Percentiles rank a stretch among this genome's conserved stretches.
Evolutionary conservation across 345 rosid species (phyloP).

Genomic region (Nephelium lappaceum): DNA sequence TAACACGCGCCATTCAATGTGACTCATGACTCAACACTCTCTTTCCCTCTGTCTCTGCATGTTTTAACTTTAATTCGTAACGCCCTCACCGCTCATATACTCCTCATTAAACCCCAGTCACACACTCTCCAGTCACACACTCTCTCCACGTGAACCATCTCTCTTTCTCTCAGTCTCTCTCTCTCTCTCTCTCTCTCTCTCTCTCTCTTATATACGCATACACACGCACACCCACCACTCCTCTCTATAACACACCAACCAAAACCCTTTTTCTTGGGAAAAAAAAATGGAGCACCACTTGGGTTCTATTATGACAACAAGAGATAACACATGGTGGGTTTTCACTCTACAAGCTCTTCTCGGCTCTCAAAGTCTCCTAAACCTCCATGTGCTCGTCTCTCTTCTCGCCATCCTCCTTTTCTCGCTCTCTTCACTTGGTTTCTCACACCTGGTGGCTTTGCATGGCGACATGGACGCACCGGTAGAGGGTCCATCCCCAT

Average conservation of each 20-base stretch:
- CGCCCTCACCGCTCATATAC: no score
- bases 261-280: neutral
- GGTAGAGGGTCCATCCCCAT: constrained; percentile 45
- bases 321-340: constrained; percentile 62
- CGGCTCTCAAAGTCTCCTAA: constrained; percentile 37
- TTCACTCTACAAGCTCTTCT: constrained; percentile 63
- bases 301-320: constrained; percentile 25
- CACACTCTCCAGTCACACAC: no score
- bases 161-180: no score
- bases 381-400: constrained; percentile 36
- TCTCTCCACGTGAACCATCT: no score
- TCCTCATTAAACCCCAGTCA: no score
- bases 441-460: constrained; percentile 60
- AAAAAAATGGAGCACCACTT: constrained; percentile 24
- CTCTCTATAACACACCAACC: constrained; percentile 21
- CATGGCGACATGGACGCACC: constrained; percentile 72
- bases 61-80: no score
- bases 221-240: neutral
- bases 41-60: no score
- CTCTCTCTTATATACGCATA: neutral
- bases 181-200: neutral
- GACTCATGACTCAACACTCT: neutral
- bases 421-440: constrained; percentile 60
- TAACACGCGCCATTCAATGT: neutral
- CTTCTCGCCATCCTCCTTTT: constrained; percentile 40